phyloP scores from a whole-genome alignment of 345 rosid genomes.

The Citrus mangshanensis region DNA sequence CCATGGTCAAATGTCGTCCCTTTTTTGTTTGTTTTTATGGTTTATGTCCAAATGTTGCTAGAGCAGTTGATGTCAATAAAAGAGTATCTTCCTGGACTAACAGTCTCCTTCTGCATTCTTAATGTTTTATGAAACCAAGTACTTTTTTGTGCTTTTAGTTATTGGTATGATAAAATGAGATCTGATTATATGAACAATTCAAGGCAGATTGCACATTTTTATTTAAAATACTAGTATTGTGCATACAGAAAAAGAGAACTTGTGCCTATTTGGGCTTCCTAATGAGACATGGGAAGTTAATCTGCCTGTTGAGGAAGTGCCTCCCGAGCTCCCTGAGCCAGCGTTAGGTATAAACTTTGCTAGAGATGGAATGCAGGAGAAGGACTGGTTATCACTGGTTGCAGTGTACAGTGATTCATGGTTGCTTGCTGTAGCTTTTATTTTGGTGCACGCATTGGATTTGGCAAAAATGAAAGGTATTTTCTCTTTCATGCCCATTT shows the following conservation, averaged over 20 bases:
- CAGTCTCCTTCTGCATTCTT: not conserved
- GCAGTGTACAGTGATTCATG: slow-evolving; percentile 99
- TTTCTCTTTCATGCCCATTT: slow-evolving; percentile 15
- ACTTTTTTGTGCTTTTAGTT: not conserved
- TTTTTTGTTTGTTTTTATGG: too few relatives aligned
- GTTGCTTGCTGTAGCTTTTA: slow-evolving; percentile 96
- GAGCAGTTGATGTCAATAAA: not conserved
- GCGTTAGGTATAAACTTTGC: slow-evolving; percentile 97
- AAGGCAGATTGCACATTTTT: not conserved
- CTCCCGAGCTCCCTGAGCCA: slow-evolving; percentile 99
- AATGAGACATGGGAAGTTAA: slow-evolving; percentile 98
- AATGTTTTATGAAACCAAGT: not conserved
- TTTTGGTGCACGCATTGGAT: slow-evolving; percentile 99
- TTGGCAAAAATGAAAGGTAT: slow-evolving; percentile 97
- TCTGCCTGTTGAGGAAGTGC: slow-evolving; percentile 98
- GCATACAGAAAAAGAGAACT: slow-evolving; percentile 83
- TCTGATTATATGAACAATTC: not conserved
- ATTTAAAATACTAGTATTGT: not conserved
- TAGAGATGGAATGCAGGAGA: slow-evolving; percentile 98
- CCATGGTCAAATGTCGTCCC: not conserved
- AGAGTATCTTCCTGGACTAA: not conserved
- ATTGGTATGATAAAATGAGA: not conserved
- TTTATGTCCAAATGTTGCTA: not conserved
- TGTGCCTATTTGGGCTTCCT: slow-evolving; percentile 96
- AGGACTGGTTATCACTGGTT: slow-evolving; percentile 94